A percentile compares a stretch with the other conserved stretches of the same genome.
phyloP scores from a whole-genome alignment of 345 rosid genomes.

The Arabidopsis arenosa region DNA sequence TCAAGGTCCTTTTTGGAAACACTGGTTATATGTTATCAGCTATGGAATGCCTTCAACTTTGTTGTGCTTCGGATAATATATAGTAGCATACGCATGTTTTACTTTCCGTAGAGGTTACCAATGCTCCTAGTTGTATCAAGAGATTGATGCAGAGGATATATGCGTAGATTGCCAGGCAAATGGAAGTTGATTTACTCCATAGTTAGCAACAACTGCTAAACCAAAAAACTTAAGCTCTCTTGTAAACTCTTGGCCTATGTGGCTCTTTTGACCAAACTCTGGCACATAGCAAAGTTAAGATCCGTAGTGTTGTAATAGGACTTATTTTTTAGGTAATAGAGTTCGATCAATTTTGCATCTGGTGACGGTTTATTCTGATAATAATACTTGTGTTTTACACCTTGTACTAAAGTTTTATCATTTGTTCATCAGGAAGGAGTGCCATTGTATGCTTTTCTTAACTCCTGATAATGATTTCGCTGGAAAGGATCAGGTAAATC shows the following conservation, averaged over 20 bases:
- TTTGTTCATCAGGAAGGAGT: conserved; percentile 79
- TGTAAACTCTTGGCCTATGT: background rate
- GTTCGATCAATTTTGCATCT: background rate
- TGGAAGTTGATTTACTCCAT: background rate
- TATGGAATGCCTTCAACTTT: background rate
- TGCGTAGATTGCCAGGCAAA: background rate
- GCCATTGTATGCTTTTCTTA: conserved; percentile 99
- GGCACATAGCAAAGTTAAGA: background rate
- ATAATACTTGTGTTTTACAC: background rate
- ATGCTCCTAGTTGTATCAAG: background rate
- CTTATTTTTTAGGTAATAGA: background rate
- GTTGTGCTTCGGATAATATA: background rate
- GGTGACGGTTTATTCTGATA: background rate
- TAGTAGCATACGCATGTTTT: background rate
- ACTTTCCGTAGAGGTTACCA: background rate
- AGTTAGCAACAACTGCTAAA: background rate
- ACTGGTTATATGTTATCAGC: background rate
- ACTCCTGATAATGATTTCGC: conserved; percentile 97
- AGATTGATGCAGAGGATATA: conserved; percentile 12
- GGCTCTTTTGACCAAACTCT: conserved; percentile 14
- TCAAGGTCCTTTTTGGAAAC: background rate
- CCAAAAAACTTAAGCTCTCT: background rate
- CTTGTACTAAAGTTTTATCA: background rate
- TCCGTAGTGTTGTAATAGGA: background rate
- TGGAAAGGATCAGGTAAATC: conserved; percentile 83